Base-by-base conservation (phyloP, 2,329 filamentous ascomycete species). In the Cercospora brassicicola region DNA sequence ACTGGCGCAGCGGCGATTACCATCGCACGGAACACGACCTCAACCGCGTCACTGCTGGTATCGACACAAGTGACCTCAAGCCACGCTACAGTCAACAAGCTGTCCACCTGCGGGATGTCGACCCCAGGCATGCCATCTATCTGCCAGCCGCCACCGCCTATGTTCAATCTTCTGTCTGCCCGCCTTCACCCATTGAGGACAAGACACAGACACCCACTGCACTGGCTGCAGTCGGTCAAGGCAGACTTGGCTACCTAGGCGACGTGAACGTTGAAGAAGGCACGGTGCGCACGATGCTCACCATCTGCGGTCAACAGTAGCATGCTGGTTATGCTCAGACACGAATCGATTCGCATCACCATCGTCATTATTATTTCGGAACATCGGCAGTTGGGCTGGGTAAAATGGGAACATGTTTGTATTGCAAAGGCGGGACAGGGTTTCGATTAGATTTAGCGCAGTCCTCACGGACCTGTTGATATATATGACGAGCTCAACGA, bases 51-150 rank as follows among this genome's bases (percentile, higher is more conserved):
- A 66, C 68, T 39, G 30, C 23, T 11, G 66, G 62, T 9, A 51
- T 70, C 20, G 53, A 70, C n/a, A 69, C 51, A 13, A 42, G 23
- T 11, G 65, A 39, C 6, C 26, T 73, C 55, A 45, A 30, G 8
- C n/a, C 62, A 15, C 53, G 62, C 26, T 74, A 73, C 59, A 74
- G 72, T 42, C 71, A 71, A 61, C 69, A 73, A 33, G 72, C 72
- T 18, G 53, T 71, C 4, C 70, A 74, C 56, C 62, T 73, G 10
- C 36, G 36, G 9, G 67, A 71, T 30, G 70, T 74, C n/a, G 42
- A 62, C 4, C 33, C 39, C 6, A 33, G 18, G 15, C 65, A 74
- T 33, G 71, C 70, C 11, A 60, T 72, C 23, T 73, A 73, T 45
- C 65, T 74, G 33, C 71, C 72, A n/a, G 13, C 48, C 8, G 59